Evolutionary conservation across 345 rosid genomes (phyloP), one percentile per base, ranked within the genome.

Genomic region (Salix brachista): DNA sequence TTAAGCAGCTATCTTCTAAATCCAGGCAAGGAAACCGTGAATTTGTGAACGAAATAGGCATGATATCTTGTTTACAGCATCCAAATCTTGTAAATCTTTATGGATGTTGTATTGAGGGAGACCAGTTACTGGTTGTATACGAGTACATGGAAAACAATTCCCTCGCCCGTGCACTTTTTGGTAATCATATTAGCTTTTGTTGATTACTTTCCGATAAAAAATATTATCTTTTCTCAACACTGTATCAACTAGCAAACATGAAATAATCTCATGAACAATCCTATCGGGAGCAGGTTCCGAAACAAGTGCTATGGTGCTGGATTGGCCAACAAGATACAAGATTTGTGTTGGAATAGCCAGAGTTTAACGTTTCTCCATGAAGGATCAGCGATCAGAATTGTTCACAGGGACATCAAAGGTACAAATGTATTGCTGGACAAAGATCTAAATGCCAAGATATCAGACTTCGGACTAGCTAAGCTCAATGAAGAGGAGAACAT

Each of bases 101-200:
- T 4, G 66, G 66, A 23, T 62, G 66, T 1, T 62, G 67, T 36
- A 26, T 36, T 28, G 39, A 64, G 0, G 67, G 30, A 14, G 30
- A 64, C 67, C 67, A 64, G 13, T 36, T 64, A 0, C 30, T 64
- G 3, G 11, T 64, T 19, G 67, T 28, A 5, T 64, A 64, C 17
- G 39, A 64, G 67, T 64, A 64, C 67, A 64, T 64, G 67, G 67
- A 30, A 64, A 64, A 64, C 30, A 69, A 69, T 41, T 69, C 72
- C 19, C 54, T 42, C 13, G 54, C 72, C 12, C 85, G 77, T 41
- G 89, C 87, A 2, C 74, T 90, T 72, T 88, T 89, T 46, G 86
- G 94, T 91, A 81, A 85, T 88, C n/a, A 17, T 25, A n/a, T 4
- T 18, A 7, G 23, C 1, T 10, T 21, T 58, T n/a, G 44, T 41